phyloP scores from a whole-genome alignment of 371 early-diverging fungal genomes.

The Mucor velutinosus region DNA sequence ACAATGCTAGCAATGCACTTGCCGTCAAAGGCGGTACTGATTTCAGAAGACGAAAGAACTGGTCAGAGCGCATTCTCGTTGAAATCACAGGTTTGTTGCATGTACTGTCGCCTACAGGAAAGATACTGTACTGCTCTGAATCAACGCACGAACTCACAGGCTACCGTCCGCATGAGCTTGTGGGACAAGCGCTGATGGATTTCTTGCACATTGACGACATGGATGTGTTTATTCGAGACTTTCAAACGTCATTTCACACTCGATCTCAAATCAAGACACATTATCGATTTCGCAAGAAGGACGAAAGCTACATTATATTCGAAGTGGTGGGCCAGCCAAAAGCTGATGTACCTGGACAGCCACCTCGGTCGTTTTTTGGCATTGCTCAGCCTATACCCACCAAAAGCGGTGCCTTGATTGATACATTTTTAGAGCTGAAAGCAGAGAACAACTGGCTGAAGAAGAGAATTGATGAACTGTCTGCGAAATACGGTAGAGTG shows the following conservation, averaged over 20 bases:
- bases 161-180: constrained; percentile 60
- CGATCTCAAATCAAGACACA: constrained; percentile 44
- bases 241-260: constrained; percentile 49
- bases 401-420: constrained; percentile 49
- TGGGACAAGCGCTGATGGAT: constrained; percentile 54
- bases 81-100: constrained; percentile 66
- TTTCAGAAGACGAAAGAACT: constrained; percentile 56
- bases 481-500: constrained; percentile 17
- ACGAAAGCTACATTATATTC: constrained; percentile 48
- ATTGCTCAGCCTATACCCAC: constrained; percentile 57
- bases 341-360: constrained; percentile 27
- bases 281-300: constrained; percentile 57
- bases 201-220: constrained; percentile 66
- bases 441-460: constrained; percentile 57
- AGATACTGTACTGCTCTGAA: constrained; percentile 61
- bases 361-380: constrained; percentile 52
- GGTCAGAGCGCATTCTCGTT: constrained; percentile 56
- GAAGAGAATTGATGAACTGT: constrained; percentile 37
- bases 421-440: constrained; percentile 58
- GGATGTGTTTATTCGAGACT: constrained; percentile 52
- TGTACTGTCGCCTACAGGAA: constrained; percentile 60
- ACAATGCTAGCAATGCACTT: not conserved
- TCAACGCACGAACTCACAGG: constrained; percentile 59
- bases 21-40: constrained; percentile 33
- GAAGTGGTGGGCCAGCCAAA: constrained; percentile 56